A percentile compares a stretch with the other conserved stretches of the same genome.
phyloP scores from a whole-genome alignment of 345 rosid species.

The Theobroma cacao region DNA sequence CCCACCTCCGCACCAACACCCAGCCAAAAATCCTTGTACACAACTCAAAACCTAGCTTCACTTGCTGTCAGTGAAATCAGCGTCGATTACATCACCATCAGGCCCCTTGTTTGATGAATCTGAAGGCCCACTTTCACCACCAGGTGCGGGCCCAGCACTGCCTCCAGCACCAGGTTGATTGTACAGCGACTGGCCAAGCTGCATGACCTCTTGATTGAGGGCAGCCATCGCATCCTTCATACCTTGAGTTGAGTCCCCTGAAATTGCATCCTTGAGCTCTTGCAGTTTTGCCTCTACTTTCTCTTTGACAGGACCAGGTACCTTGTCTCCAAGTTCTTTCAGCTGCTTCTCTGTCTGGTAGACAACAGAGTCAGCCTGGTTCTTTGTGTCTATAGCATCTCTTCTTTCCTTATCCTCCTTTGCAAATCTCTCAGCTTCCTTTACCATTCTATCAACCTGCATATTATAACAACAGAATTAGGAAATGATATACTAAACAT shows the following conservation, averaged over 20 bases:
- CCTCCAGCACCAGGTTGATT: slow-evolving; percentile 78
- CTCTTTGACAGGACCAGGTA: slow-evolving; percentile 83
- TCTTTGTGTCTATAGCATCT: slow-evolving; percentile 95
- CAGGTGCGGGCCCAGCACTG: slow-evolving; percentile 58
- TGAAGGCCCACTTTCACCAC: slow-evolving; percentile 51
- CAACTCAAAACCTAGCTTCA: slow-evolving; percentile 27
- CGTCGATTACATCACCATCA: slow-evolving; percentile 89
- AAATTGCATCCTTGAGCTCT: slow-evolving; percentile 80
- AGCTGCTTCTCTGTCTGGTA: slow-evolving; percentile 97
- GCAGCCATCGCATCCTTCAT: slow-evolving; percentile 87
- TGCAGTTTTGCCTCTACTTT: slow-evolving; percentile 83
- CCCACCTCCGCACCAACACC: not conserved
- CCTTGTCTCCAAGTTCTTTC: slow-evolving; percentile 87
- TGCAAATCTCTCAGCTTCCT: slow-evolving; percentile 80
- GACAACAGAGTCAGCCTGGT: slow-evolving; percentile 89
- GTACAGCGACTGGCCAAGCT: slow-evolving; percentile 85
- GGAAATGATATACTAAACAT: not conserved
- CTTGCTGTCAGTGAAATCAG: slow-evolving; percentile 90
- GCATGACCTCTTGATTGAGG: slow-evolving; percentile 93
- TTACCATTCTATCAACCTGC: slow-evolving; percentile 88
- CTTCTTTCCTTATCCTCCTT: slow-evolving; percentile 96
- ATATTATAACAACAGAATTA: slow-evolving; percentile 8
- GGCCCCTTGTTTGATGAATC: slow-evolving; percentile 59
- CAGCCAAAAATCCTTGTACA: slow-evolving; percentile 20
- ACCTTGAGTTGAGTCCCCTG: slow-evolving; percentile 62